Conservation (phyloP, 2,329 filamentous ascomycete species). For the Pseudogymnoascus sp. region DNA sequence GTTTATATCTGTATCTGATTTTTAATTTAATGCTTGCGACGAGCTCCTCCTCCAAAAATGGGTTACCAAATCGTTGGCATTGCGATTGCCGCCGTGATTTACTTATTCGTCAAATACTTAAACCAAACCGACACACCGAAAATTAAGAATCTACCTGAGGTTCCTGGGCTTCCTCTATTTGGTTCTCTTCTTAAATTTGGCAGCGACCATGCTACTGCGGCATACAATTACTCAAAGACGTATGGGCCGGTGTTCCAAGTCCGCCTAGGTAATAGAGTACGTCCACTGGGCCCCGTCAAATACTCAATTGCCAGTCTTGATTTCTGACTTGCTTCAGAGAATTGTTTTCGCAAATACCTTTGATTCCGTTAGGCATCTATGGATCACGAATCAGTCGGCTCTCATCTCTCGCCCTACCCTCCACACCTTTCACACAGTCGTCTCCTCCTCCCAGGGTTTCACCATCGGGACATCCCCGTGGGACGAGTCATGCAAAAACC, state of each 20-base stretch:
- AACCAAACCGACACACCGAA: constrained; percentile 48
- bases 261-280: constrained; percentile 58
- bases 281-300: constrained; percentile 10
- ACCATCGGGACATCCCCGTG: constrained; percentile 79
- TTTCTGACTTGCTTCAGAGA: constrained; percentile 35
- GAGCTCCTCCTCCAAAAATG: constrained; percentile 9
- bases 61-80: constrained; percentile 18
- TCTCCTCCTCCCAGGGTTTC: constrained; percentile 69
- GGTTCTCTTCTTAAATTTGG: constrained; percentile 57
- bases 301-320: not conserved
- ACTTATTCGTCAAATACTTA: constrained; percentile 27
- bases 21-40: not conserved
- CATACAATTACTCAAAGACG: constrained; percentile 49
- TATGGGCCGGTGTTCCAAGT: constrained; percentile 61
- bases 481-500: constrained; percentile 71
- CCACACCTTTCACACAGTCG: constrained; percentile 74
- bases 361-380: constrained; percentile 63
- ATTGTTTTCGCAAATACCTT: constrained; percentile 75
- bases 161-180: constrained; percentile 54
- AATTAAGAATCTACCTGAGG: constrained; percentile 54
- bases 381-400: constrained; percentile 71
- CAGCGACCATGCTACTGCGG: constrained; percentile 45
- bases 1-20: not conserved
- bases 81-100: constrained; percentile 23
- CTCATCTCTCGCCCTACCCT: constrained; percentile 70